Base-by-base conservation (phyloP, 495 filamentous ascomycete genomes). In the Amorphotheca resinae region DNA sequence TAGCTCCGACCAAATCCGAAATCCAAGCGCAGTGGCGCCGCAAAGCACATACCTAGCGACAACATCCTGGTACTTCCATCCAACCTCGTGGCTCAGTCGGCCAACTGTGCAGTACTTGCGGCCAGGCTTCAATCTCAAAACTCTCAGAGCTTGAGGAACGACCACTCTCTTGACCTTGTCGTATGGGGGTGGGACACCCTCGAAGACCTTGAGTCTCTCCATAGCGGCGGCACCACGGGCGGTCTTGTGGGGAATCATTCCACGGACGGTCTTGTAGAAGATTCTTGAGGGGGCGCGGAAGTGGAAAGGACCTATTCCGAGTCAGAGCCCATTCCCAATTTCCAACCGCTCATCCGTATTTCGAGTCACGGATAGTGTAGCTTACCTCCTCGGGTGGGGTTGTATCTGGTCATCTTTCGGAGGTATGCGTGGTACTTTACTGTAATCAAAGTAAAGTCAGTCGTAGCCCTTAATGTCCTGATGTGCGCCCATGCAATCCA, bases 351-450 rank as follows among this genome's bases (percentile, higher is more conserved):
- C 31, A 46, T 41, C 43, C 15, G 40, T 36, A n/a, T 5, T 9
- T 55, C 41, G 42, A 44, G 7, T 39, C 51, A 22, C 26, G 38
- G 33, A 31, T 36, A 34, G 34, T 31, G 36, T 41, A 41, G 63
- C 80, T 74, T 71, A 87, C 82, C 87, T 75, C 87, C 91, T 63
- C 87, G 89, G 56, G 84, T 93, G 59, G 91, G 87, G 77, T 98
- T 98, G 83, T 82, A 98, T 67, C 91, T 85, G 64, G 93, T 98
- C 70, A 88, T 87, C 81, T 96, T 98, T 77, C 88, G 86, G 62
- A 98, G 83, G 76, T 95, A 96, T 70, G 89, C 84, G 61, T 91
- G 84, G 79, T 96, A 98, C 84, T 98, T 98, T 68, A 98, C 91
- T 98, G 64, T 71, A 70, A 35, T 50, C 33, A 21, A 49, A 55